Evolutionary conservation across 768 basidiomycete genomes (phyloP).

Genomic region (Melanogaster broomeanus): DNA sequence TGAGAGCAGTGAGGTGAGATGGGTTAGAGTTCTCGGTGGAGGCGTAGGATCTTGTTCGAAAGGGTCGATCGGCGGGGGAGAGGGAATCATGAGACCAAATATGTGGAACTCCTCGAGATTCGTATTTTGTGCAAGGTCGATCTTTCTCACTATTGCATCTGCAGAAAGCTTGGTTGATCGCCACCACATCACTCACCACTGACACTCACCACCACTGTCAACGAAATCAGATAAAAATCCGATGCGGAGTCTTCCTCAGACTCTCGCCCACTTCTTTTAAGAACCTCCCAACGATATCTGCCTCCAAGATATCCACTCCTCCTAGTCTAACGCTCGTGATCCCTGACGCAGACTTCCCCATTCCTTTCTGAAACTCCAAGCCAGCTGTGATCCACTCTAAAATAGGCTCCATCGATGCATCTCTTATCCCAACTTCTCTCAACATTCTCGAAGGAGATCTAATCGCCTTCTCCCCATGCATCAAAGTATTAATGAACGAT

Average conservation of each 20-base stretch:
- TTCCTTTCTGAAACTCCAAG: slow-evolving; percentile 10
- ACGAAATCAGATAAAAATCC: slow-evolving; percentile 33
- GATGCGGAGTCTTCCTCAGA: slow-evolving; percentile 26
- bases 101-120: slow-evolving; percentile 31
- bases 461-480: slow-evolving; percentile 8
- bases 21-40: slow-evolving; percentile 15
- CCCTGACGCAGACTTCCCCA: slow-evolving; percentile 2
- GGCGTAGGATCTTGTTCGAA: slow-evolving; percentile 15
- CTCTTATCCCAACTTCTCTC: slow-evolving; percentile 28
- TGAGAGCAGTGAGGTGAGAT: slow-evolving; percentile 27
- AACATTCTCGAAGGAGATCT: slow-evolving; percentile 19
- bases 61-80: slow-evolving; percentile 26
- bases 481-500: slow-evolving; percentile 8
- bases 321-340: slow-evolving; percentile 30
- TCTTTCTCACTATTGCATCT: slow-evolving; percentile 28
- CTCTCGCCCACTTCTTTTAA: slow-evolving; percentile 19
- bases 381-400: slow-evolving; percentile 30
- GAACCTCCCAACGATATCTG: slow-evolving; percentile 27
- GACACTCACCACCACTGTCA: slow-evolving; percentile 29
- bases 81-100: slow-evolving; percentile 33
- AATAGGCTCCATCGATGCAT: slow-evolving; percentile 23
- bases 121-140: slow-evolving; percentile 26
- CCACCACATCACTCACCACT: no score
- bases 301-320: slow-evolving; percentile 27
- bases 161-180: slow-evolving; percentile 9